phyloP scores from a whole-genome alignment of 2,329 filamentous ascomycete species.

The Onygenales sp. region DNA sequence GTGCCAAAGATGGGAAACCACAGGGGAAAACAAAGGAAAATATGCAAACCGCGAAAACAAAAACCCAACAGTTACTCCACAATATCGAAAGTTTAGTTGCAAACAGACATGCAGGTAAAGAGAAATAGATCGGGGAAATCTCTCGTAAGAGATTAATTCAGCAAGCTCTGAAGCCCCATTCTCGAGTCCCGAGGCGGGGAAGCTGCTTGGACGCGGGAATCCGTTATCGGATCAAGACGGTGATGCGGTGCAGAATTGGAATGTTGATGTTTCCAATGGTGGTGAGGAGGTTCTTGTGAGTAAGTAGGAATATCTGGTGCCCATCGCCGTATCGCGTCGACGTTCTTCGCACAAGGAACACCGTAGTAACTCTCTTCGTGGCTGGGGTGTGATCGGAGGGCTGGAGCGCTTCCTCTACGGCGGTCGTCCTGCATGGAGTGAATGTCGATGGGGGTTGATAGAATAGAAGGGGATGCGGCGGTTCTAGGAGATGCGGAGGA shows the following conservation, averaged over 20 bases:
- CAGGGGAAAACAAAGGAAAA: neutral
- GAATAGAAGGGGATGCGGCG: constrained; percentile 31
- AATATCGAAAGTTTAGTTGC: neutral
- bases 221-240: constrained; percentile 12
- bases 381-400: constrained; percentile 12
- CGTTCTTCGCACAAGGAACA: neutral
- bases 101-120: neutral
- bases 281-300: neutral
- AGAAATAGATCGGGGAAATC: neutral
- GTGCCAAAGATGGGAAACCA: neutral
- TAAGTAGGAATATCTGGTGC: neutral
- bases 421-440: constrained; percentile 28
- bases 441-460: constrained; percentile 34
- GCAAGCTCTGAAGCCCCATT: constrained; percentile 29
- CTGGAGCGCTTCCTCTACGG: constrained; percentile 22
- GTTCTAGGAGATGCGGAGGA: constrained; percentile 51
- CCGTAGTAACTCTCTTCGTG: constrained; percentile 1
- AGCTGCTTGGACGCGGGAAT: constrained; percentile 14
- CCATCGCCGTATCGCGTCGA: constrained; percentile 1
- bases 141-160: constrained; percentile 22
- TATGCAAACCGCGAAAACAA: neutral
- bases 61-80: neutral
- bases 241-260: constrained; percentile 7
- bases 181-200: constrained; percentile 26
- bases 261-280: constrained; percentile 5